Evolutionary conservation across 441 rosid genomes (phyloP).

Genomic region (Macaranga tanarius): DNA sequence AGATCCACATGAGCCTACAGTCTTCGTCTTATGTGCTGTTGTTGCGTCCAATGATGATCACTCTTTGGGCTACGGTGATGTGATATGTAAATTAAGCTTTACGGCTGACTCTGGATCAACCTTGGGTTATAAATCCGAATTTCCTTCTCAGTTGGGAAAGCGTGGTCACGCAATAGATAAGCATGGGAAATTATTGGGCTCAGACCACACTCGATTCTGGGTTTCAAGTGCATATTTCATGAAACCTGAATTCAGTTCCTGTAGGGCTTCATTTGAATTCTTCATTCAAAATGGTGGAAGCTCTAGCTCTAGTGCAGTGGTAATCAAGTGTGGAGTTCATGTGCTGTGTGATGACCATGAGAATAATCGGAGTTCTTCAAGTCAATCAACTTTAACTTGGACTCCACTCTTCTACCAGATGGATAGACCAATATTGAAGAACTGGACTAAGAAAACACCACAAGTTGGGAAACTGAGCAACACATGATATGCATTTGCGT

Average conservation of each 20-base stretch:
- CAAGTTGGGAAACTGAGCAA: too few relatives aligned
- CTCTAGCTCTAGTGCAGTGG: not conserved
- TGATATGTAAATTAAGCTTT: slow-evolving; percentile 1
- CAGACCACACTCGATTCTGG: not conserved
- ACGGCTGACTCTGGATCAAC: not conserved
- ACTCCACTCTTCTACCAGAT: not conserved
- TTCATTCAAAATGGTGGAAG: not conserved
- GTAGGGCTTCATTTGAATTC: not conserved
- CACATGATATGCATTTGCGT: too few relatives aligned
- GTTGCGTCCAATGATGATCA: not conserved
- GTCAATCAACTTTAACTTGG: not conserved
- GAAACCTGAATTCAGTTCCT: not conserved
- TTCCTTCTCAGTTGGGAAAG: too few relatives aligned
- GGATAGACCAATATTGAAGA: too few relatives aligned
- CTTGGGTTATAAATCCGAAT: not conserved
- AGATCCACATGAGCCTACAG: not conserved
- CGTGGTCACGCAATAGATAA: too few relatives aligned
- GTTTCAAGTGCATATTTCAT: not conserved
- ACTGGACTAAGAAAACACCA: too few relatives aligned
- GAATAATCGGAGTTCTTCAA: too few relatives aligned
- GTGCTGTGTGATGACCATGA: not conserved
- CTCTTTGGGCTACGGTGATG: not conserved
- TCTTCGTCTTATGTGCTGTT: slow-evolving; percentile 1
- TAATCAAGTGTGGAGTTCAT: slow-evolving; percentile 18
- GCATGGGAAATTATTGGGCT: not conserved